Base-by-base conservation (phyloP, 2,329 filamentous ascomycete genomes). In the Sclerotinia trifoliorum region DNA sequence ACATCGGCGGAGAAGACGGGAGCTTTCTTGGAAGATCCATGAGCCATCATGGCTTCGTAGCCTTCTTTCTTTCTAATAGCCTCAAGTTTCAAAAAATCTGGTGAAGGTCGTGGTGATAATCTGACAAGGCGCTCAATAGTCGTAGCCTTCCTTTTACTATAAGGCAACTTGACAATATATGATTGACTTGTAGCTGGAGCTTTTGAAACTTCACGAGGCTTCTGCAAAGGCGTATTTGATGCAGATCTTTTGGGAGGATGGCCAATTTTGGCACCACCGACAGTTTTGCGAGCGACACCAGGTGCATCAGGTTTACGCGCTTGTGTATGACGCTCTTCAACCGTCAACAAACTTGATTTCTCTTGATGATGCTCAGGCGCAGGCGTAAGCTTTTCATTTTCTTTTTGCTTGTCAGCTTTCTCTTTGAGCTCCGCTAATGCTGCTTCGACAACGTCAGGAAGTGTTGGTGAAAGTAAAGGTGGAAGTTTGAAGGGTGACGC, bases 251-350 rank as follows among this genome's bases (percentile, higher is more conserved):
- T 77, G 2, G 76, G 75, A 21, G 75, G 75, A 68, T 76, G 75
- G 29, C 75, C 76, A 69, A 76, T 68, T 52, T 62, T 67, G 54
- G 76, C 77, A 29, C 75, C 69, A 46, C 68, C 72, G 2, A 66
- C 56, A 8, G 74, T 75, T 61, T 77, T 78, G 21, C 73, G 73
- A n/a, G 76, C 76, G 51, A 78, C 76, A 46, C 75, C 76, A 42
- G 74, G 75, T 17, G 77, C 70, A 69, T 76, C 74, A 10, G 75
- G 74, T 54, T 72, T 72, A 29, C 76, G 73, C 56, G 70, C 75
- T 61, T 75, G 74, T 62, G 78, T 76, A 67, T 77, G 73, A 21
- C 76, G 74, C 56, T 71, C 72, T 68, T 76, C 75, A 29, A 76
- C 75, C 7, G 72, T 77, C 56, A 73, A 73, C 11, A 72, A 69